Evolutionary conservation across 2,329 filamentous ascomycete genomes (phyloP).

Genomic region (Xylaria hypoxylon): DNA sequence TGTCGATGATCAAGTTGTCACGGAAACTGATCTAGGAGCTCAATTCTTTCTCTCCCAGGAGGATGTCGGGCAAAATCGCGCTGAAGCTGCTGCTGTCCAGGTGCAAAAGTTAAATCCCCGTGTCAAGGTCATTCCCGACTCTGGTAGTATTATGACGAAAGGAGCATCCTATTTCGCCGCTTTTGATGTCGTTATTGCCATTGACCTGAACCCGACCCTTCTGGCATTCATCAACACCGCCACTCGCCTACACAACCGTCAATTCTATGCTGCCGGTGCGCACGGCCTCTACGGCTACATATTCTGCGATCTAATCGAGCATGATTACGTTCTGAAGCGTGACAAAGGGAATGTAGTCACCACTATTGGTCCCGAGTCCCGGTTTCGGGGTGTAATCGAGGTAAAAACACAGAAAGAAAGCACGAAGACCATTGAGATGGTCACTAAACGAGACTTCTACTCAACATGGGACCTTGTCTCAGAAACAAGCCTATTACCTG

Average conservation of each 20-base stretch:
- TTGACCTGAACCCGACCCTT: constrained; percentile 81
- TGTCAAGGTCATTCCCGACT: constrained; percentile 79
- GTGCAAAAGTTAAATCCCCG: constrained; percentile 90
- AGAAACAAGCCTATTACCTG: constrained; percentile 76
- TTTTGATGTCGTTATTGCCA: constrained; percentile 91
- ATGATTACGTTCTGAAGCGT: constrained; percentile 90
- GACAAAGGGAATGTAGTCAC: constrained; percentile 80
- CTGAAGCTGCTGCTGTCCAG: constrained; percentile 80
- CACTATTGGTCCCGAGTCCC: constrained; percentile 72
- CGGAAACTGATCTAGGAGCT: constrained; percentile 81
- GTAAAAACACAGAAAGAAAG: constrained; percentile 78
- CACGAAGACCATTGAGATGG: constrained; percentile 80
- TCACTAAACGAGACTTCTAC: constrained; percentile 92
- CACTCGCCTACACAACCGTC: constrained; percentile 79
- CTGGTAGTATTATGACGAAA: constrained; percentile 74
- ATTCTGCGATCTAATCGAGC: constrained; percentile 90
- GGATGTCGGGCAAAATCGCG: constrained; percentile 85
- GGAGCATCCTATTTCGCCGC: constrained; percentile 78
- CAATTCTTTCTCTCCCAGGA: constrained; percentile 81
- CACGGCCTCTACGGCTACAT: constrained; percentile 96
- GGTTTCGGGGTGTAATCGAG: constrained; percentile 79
- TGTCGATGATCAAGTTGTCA: constrained; percentile 80
- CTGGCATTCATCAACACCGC: constrained; percentile 86
- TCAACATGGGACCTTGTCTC: constrained; percentile 87
- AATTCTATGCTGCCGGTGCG: constrained; percentile 89